Evolutionary conservation across 768 basidiomycete genomes (phyloP), one percentile per base, ranked within the genome.

Genomic region (Boletus tomentosulus): DNA sequence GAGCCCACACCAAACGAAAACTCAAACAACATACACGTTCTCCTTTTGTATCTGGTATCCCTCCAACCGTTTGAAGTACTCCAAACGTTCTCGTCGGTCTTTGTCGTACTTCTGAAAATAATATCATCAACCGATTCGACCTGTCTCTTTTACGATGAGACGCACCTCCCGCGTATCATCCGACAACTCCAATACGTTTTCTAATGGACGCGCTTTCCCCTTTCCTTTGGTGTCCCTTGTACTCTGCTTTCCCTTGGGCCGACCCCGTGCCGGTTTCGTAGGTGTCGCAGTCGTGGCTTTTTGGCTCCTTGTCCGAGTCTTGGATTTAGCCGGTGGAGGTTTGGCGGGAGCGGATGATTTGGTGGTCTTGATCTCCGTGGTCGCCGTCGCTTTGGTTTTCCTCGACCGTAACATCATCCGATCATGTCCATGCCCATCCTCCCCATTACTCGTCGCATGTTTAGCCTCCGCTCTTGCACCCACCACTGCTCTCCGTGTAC

Each of bases 21-120:
- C 16, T 81, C 71, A 82, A 51, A 84, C 72, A 46, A 84, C 71
- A 64, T 81, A 83, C 37, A 83, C 80, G 48, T 81, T 78, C 62
- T 84, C 82, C 51, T 78, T 80, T 57, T 76, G 76, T 35, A 84
- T 71, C 57, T 78, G 72, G 56, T 82, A 83, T 7, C 71, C 73
- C 19, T 82, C 76, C 28, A 84, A 57, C 39, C 74, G 73, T 54
- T 74, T 74, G 66, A 83, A 82, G 59, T 81, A 84, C 39, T 79
- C 78, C 38, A 80, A 52, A 25, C 80, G 76, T 6, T 73, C 81
- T 53, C 74, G 73, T n/a, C 79, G 76, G 44, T 78, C 78, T 39
- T 65, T 67, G 22, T 76, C 74, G 63, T 73, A 73, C 63, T 66
- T 74, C 76, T 77, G 46, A 2, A 9, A 28, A 39, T 9, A 33